A percentile compares a stretch with the other conserved stretches of the same genome.
These are phyloP conservation scores for Fraxinus nigra DNA, from an alignment of 305 asterid genomes.

Conservation along the genomic window DNA sequence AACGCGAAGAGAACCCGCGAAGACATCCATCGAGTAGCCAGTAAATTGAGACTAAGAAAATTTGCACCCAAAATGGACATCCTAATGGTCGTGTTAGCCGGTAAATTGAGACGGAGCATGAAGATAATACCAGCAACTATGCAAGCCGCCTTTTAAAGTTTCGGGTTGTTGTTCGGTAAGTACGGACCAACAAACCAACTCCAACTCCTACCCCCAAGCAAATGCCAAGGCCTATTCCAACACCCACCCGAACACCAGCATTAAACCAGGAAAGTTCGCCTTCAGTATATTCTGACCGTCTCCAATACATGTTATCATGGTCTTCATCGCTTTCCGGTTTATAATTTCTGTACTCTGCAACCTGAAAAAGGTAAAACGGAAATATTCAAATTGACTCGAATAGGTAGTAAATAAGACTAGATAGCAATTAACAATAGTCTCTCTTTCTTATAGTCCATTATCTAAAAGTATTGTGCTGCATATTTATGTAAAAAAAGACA, in stretches of 20 bases:
- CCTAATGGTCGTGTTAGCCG: conserved; percentile 8
- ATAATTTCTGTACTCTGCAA: conserved; percentile 43
- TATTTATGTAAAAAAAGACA: not conserved
- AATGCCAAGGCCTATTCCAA: conserved; percentile 85
- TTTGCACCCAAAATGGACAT: conserved; percentile 20
- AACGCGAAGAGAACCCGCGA: not conserved
- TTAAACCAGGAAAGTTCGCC: conserved; percentile 87
- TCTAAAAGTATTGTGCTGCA: not conserved
- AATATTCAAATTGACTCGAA: not conserved
- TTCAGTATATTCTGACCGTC: conserved; percentile 39
- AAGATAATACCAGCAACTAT: conserved; percentile 21
- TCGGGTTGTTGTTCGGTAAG: conserved; percentile 61
- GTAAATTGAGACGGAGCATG: not conserved
- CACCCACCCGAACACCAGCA: conserved; percentile 90
- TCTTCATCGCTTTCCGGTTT: conserved; percentile 63
- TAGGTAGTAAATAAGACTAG: not conserved
- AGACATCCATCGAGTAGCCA: not conserved
- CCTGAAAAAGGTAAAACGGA: conserved; percentile 35
- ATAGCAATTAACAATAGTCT: not conserved
- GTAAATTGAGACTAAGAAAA: not conserved
- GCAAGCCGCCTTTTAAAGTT: conserved; percentile 62
- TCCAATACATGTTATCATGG: conserved; percentile 45
- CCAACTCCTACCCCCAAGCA: conserved; percentile 88
- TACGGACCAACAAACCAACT: conserved; percentile 69
- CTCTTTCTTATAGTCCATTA: not conserved